These are phyloP conservation scores for Sugiyamaella xylanicola DNA, from an alignment of 1,139 yeast genomes.

Conservation along the genomic window DNA sequence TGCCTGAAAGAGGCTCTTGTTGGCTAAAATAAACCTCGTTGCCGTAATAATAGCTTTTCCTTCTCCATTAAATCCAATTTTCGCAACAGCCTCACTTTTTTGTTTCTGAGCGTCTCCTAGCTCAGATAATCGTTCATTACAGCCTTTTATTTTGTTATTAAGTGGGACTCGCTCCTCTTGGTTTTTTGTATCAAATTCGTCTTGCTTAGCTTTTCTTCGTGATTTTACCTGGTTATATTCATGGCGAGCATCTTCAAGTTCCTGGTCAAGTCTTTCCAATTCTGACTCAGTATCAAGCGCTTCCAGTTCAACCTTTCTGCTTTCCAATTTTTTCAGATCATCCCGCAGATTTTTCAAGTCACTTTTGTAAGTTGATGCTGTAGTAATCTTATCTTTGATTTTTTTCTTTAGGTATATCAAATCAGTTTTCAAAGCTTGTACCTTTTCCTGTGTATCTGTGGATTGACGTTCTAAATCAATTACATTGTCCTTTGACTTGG, in stretches of 20 bases:
- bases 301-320: conserved; percentile 23
- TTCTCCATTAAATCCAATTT: conserved; percentile 9
- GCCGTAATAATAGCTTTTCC: conserved; percentile 42
- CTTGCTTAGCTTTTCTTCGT: conserved; percentile 1
- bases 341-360: neutral
- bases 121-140: conserved; percentile 1
- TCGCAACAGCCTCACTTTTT: neutral
- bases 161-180: neutral
- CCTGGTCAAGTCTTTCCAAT: conserved; percentile 50
- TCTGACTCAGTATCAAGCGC: conserved; percentile 43
- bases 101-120: conserved; percentile 5
- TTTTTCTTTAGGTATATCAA: neutral
- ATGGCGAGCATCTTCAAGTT: conserved; percentile 42
- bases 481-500: neutral
- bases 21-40: conserved; percentile 45
- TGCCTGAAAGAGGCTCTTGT: conserved; percentile 44
- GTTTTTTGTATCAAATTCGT: conserved; percentile 7
- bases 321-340: neutral
- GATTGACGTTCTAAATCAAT: neutral
- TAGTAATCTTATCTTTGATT: conserved; percentile 5
- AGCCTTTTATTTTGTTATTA: neutral
- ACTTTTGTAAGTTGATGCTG: conserved; percentile 16
- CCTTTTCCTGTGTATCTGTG: neutral
- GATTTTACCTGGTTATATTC: neutral
- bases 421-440: neutral